A percentile compares a stretch with the other conserved stretches of the same genome.
phyloP scores from a whole-genome alignment of 2,329 filamentous ascomycete genomes.

The Didymella pinodella region DNA sequence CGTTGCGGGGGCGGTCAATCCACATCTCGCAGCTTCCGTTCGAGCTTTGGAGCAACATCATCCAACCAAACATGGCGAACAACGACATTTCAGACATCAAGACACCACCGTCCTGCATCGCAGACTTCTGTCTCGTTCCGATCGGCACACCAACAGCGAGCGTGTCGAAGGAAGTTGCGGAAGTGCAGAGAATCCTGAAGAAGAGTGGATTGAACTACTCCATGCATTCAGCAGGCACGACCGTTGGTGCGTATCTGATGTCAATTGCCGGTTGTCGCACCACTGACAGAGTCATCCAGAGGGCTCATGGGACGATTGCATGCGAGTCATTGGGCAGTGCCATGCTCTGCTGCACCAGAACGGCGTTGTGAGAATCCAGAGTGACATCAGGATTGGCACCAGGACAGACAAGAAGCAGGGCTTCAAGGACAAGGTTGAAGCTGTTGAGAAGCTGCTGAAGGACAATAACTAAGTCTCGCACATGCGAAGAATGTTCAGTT shows the following conservation, averaged over 20 bases:
- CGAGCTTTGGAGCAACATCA: constrained; percentile 11
- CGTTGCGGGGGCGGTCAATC: constrained; percentile 4
- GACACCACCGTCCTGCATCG: constrained; percentile 79
- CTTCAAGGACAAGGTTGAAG: constrained; percentile 78
- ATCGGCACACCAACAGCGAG: constrained; percentile 65
- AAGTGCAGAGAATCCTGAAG: constrained; percentile 84
- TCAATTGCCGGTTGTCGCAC: background rate
- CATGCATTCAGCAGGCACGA: constrained; percentile 95
- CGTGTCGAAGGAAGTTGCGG: constrained; percentile 75
- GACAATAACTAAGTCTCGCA: constrained; percentile 25
- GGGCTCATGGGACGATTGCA: constrained; percentile 88
- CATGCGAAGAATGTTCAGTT: background rate
- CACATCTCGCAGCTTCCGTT: constrained; percentile 2
- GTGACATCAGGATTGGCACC: constrained; percentile 84
- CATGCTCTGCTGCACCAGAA: constrained; percentile 51
- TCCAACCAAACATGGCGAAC: constrained; percentile 31
- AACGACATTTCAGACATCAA: constrained; percentile 32
- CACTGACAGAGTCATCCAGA: constrained; percentile 61
- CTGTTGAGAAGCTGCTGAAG: constrained; percentile 63
- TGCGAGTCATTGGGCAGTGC: constrained; percentile 60
- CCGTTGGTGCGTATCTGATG: constrained; percentile 65
- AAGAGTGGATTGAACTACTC: constrained; percentile 80
- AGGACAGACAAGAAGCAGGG: constrained; percentile 87
- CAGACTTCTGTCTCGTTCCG: constrained; percentile 91
- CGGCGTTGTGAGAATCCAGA: constrained; percentile 73